Conservation (phyloP, 2,329 filamentous ascomycete genomes). For the Alternaria sp. region DNA sequence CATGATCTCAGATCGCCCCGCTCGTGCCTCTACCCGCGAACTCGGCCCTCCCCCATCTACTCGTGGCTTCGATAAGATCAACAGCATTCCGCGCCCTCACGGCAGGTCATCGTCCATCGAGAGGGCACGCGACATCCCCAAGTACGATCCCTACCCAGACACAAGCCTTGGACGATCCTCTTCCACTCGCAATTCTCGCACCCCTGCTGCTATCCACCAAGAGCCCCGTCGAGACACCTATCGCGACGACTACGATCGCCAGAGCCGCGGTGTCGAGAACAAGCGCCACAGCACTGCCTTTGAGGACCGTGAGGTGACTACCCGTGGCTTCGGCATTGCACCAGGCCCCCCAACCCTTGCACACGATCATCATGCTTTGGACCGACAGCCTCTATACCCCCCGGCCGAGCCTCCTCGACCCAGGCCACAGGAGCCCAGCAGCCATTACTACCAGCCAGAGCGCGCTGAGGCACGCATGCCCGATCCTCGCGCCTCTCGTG, state of each 20-base stretch:
- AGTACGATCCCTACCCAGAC: slow-evolving; percentile 53
- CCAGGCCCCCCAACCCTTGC: slow-evolving; percentile 25
- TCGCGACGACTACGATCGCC: slow-evolving; percentile 56
- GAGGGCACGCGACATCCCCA: slow-evolving; percentile 40
- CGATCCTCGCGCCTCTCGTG: slow-evolving; percentile 35
- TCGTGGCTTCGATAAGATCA: slow-evolving; percentile 74
- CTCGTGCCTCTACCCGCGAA: slow-evolving; percentile 48
- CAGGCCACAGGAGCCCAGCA: slow-evolving; percentile 26
- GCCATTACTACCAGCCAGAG: slow-evolving; percentile 37
- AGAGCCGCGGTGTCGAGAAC: slow-evolving; percentile 51
- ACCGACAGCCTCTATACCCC: slow-evolving; percentile 45
- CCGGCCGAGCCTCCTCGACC: slow-evolving; percentile 26
- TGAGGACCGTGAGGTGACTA: slow-evolving; percentile 55
- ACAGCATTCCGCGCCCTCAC: slow-evolving; percentile 42
- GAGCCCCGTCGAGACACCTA: slow-evolving; percentile 53
- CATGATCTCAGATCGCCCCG: slow-evolving; percentile 51
- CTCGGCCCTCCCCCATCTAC: slow-evolving; percentile 70
- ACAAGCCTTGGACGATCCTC: slow-evolving; percentile 37
- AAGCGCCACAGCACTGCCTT: slow-evolving; percentile 47
- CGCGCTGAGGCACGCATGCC: slow-evolving; percentile 42
- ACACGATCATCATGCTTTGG: slow-evolving; percentile 51
- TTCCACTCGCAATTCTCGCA: slow-evolving; percentile 53
- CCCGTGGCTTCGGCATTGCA: slow-evolving; percentile 59
- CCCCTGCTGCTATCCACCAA: slow-evolving; percentile 58
- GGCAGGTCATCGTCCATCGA: slow-evolving; percentile 45